Evolutionary conservation across 2,329 filamentous ascomycete genomes (phyloP).

Genomic region (Berkeleyomyces basicola): DNA sequence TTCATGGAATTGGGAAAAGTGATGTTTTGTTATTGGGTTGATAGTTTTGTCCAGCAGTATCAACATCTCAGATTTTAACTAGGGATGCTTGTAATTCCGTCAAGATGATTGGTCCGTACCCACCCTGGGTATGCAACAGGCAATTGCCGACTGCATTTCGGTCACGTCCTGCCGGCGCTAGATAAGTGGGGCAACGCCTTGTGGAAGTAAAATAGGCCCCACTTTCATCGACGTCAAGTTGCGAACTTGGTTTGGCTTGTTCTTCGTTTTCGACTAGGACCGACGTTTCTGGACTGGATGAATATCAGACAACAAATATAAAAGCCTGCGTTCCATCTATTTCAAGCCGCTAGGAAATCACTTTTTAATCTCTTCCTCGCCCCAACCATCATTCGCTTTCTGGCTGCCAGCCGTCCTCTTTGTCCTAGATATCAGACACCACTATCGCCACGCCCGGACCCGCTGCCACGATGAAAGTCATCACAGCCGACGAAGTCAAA

Average conservation of each 20-base stretch:
- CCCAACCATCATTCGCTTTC: too few relatives aligned
- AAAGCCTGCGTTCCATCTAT: background rate
- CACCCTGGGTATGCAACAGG: background rate
- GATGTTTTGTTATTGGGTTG: background rate
- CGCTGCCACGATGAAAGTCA: constrained; percentile 1
- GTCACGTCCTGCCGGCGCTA: background rate
- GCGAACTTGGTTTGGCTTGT: background rate
- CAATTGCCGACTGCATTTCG: background rate
- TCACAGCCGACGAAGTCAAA: background rate
- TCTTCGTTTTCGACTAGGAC: too few relatives aligned
- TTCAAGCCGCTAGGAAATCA: background rate
- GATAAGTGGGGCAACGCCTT: background rate
- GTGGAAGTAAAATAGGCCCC: background rate
- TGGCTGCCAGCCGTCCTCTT: background rate
- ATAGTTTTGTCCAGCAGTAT: background rate
- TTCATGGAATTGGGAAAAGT: background rate
- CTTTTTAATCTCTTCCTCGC: background rate
- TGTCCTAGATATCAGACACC: background rate
- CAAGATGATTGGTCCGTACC: too few relatives aligned
- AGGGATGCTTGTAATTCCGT: too few relatives aligned
- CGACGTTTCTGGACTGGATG: too few relatives aligned
- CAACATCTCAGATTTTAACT: background rate
- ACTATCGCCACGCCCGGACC: background rate
- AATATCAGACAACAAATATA: too few relatives aligned
- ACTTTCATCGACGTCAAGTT: background rate